These are phyloP conservation scores for Polytrichum formosum DNA, from an alignment of 225 moss, liverwort and hornwort species.

Conservation along the genomic window DNA sequence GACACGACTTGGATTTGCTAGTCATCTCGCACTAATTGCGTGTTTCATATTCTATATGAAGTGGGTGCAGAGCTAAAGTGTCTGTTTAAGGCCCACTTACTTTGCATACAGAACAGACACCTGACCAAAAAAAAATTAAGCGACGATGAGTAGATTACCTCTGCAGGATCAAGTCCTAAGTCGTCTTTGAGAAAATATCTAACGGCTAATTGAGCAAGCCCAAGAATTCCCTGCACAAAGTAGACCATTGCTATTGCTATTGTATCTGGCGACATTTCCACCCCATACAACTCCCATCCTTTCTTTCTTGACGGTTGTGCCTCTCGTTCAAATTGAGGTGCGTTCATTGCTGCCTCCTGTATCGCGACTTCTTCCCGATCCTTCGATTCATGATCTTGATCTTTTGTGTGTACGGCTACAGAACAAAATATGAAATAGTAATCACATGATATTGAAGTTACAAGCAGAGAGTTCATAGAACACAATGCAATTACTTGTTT, in stretches of 20 bases:
- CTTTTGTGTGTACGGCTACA: conserved; percentile 23
- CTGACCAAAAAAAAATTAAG: no score
- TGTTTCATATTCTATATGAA: no score
- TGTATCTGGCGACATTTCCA: conserved; percentile 84
- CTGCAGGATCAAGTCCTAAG: conserved; percentile 87
- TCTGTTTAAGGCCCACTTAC: no score
- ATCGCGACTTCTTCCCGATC: conserved; percentile 34
- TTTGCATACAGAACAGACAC: no score
- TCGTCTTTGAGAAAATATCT: conserved; percentile 97
- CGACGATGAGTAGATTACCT: conserved; percentile 34
- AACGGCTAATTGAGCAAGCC: conserved; percentile 82
- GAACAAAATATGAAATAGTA: conserved; percentile 8
- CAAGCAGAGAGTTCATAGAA: not conserved
- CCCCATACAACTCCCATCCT: conserved; percentile 72
- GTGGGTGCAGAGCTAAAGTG: no score
- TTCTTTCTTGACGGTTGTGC: conserved; percentile 33
- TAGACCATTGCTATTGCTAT: conserved; percentile 95
- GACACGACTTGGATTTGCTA: no score
- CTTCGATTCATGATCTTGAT: conserved; percentile 26
- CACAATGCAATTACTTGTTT: not conserved
- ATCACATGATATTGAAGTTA: not conserved
- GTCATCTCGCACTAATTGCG: no score
- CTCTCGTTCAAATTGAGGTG: conserved; percentile 39
- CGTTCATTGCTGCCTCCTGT: conserved; percentile 20
- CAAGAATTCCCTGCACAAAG: conserved; percentile 93